phyloP scores from a whole-genome alignment of 208 protist genomes.

The Angomonas deanei region DNA sequence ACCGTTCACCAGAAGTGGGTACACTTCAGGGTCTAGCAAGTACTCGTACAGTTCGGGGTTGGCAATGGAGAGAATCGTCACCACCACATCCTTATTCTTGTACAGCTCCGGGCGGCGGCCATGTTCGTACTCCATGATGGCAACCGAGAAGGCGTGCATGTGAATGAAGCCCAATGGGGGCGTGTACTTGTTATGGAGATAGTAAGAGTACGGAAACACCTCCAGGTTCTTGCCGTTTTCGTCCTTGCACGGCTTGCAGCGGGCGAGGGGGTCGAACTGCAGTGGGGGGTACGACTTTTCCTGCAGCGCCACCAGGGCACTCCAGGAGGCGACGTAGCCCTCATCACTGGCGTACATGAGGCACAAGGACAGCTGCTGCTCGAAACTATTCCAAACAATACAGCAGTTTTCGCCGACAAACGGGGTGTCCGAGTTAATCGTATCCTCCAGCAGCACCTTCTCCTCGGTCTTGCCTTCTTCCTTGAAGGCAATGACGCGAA shows the following conservation, averaged over 20 bases:
- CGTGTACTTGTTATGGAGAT: conserved; percentile 58
- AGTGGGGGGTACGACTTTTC: conserved; percentile 61
- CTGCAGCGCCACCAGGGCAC: conserved; percentile 62
- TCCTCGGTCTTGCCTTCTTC: conserved; percentile 19
- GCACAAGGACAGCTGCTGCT: conserved; percentile 65
- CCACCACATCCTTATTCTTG: conserved; percentile 27
- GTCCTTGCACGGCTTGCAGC: conserved; percentile 17
- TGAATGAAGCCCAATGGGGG: conserved; percentile 73
- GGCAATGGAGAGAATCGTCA: conserved; percentile 40
- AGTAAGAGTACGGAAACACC: conserved; percentile 52
- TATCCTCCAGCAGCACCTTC: conserved; percentile 58
- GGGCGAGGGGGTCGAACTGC: conserved; percentile 42
- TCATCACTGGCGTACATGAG: conserved; percentile 75
- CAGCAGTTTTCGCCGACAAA: conserved; percentile 84
- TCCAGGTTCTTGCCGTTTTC: background rate
- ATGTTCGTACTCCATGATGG: conserved; percentile 60
- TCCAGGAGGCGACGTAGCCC: conserved; percentile 69
- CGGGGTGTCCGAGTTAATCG: conserved; percentile 62
- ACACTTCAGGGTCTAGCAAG: conserved; percentile 36
- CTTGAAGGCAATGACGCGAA: conserved; percentile 32
- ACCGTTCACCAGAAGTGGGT: conserved; percentile 29
- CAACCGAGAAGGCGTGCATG: conserved; percentile 62
- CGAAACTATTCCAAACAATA: conserved; percentile 84
- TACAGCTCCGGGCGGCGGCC: conserved; percentile 34
- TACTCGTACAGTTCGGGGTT: conserved; percentile 54